phyloP scores from a whole-genome alignment of 805 yeast species.

The Metschnikowia bowlesiae region DNA sequence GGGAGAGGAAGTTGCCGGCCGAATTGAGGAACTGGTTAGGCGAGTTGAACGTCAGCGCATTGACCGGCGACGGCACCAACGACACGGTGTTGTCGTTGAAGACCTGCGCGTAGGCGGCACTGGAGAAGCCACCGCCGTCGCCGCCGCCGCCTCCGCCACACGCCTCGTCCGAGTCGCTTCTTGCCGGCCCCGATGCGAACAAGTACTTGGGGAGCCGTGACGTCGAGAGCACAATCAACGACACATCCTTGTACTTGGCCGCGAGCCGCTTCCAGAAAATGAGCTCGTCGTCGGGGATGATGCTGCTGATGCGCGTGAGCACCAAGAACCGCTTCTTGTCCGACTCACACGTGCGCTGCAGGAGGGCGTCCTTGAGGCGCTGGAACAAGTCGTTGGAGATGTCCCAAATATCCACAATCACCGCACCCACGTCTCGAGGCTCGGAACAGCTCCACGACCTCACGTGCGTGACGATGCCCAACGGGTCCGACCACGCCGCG shows the following conservation, averaged over 20 bases:
- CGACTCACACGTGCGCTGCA: conserved; percentile 27
- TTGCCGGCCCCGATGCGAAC: conserved; percentile 20
- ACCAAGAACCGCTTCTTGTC: conserved; percentile 60
- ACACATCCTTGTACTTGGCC: conserved; percentile 50
- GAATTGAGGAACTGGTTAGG: conserved; percentile 35
- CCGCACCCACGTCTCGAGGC: conserved; percentile 34
- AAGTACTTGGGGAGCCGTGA: conserved; percentile 51
- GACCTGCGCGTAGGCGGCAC: background rate
- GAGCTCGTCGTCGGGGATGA: conserved; percentile 77
- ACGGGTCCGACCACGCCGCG: conserved; percentile 87
- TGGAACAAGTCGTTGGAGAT: conserved; percentile 46
- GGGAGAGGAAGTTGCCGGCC: conserved; percentile 31
- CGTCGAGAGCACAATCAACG: conserved; percentile 66
- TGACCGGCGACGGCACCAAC: conserved; percentile 12
- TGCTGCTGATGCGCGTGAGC: conserved; percentile 64
- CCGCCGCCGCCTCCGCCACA: too few relatives aligned
- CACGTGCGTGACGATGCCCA: conserved; percentile 57
- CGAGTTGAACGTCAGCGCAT: conserved; percentile 29
- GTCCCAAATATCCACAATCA: conserved; percentile 65
- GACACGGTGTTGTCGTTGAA: background rate
- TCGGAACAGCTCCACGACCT: conserved; percentile 57
- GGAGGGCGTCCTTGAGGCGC: conserved; percentile 29
- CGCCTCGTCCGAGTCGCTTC: conserved; percentile 11
- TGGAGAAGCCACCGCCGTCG: background rate
- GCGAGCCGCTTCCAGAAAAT: conserved; percentile 75